Evolutionary conservation across 2,329 filamentous ascomycete species (phyloP), one percentile per base, ranked within the genome.

Genomic region (Aspergillus ochraceoroseus): DNA sequence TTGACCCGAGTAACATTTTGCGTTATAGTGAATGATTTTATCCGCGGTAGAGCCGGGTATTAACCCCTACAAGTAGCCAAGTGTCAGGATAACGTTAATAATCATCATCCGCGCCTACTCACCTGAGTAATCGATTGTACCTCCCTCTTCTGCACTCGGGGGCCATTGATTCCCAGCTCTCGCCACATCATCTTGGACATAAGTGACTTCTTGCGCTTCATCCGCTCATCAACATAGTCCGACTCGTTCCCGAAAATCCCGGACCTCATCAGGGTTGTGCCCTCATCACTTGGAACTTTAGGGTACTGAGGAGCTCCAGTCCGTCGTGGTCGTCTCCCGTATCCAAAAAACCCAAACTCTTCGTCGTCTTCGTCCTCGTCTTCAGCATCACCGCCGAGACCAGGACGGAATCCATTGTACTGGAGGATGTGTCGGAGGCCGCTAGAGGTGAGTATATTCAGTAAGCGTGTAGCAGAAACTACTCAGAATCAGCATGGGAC

Each of bases 1-100:
- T 60, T 96, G 90, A 1, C 92, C 92, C 2, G 87, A 95, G 59
- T 96, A 96, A 38, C 92, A 89, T 27, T 87, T 81, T 4, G 83
- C 76, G 40, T 89, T 79, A 59, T 89, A 94, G 56, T 94, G 85
- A 47, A 96, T 83, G 46, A 95, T 85, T 56, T 85, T 85, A 58
- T 96, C 90, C 0, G 87, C 83, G 15, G 77, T 76, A 0, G 81
- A 83, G 2, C 77, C 76, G 0, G 92, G 90, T 43, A 95, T 80
- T 70, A 95, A 75, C 19, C 76, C 76, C 76, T 92, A 58, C 2
- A 51, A 13, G n/a, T 12, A n/a, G 5, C 28, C 12, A 32, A 13
- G 9, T 26, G 46, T 15, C 12, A 36, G 25, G 22, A 2, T 15
- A 9, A 7, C 17, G 9, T 4, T 14, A 11, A 9, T 17, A 7